Conservation (phyloP, 768 basidiomycete genomes). For the Crucibulum laeve region DNA sequence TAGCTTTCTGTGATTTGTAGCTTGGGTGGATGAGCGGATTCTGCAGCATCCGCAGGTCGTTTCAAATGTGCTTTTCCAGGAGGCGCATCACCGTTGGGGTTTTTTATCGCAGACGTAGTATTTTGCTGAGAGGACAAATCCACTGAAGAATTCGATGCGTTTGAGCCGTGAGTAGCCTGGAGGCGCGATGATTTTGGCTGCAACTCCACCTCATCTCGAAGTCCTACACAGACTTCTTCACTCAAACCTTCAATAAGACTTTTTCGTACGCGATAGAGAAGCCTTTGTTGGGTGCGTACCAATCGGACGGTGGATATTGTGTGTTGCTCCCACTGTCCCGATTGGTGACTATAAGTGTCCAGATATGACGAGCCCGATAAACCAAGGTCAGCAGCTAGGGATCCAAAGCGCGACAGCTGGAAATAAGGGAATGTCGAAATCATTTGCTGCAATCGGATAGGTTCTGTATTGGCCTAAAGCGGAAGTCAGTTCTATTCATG, state of each 20-base stretch:
- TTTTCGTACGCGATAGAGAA: constrained; percentile 59
- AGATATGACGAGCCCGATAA: constrained; percentile 49
- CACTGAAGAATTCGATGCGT: constrained; percentile 8
- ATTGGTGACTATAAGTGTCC: constrained; percentile 51
- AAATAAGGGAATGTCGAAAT: constrained; percentile 65
- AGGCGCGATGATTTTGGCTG: constrained; percentile 6
- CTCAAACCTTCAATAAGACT: constrained; percentile 52
- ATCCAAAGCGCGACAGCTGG: constrained; percentile 47
- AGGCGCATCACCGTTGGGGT: no score
- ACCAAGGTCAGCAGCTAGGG: constrained; percentile 52
- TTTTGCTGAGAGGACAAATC: not conserved
- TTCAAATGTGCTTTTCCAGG: no score
- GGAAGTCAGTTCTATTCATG: constrained; percentile 3
- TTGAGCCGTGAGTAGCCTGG: constrained; percentile 5
- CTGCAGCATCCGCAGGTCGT: no score
- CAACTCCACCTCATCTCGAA: constrained; percentile 47
- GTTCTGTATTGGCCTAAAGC: constrained; percentile 43
- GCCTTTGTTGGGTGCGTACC: constrained; percentile 54
- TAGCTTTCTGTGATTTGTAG: no score
- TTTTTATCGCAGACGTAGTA: no score
- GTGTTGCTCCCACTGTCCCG: constrained; percentile 68
- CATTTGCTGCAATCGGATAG: constrained; percentile 52
- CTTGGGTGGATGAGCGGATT: no score
- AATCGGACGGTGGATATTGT: constrained; percentile 53
- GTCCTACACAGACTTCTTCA: constrained; percentile 54